Evolutionary conservation across 768 basidiomycete species (phyloP).

Genomic region (Filobasidium wieringae): DNA sequence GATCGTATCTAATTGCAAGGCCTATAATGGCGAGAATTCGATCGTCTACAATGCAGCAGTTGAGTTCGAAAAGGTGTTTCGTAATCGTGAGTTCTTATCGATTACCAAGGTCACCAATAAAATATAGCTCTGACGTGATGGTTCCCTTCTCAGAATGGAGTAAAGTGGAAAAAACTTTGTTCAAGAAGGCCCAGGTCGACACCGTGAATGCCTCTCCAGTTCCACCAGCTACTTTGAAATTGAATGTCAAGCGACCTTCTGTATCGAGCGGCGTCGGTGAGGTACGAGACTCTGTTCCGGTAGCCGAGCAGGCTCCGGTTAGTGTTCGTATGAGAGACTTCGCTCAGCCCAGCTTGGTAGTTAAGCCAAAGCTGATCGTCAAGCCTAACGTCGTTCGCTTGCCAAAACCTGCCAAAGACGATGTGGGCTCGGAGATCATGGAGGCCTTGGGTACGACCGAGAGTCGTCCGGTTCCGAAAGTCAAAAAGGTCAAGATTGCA

Average conservation of each 20-base stretch:
- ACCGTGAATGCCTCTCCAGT: slow-evolving; percentile 1
- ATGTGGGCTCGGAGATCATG: slow-evolving; percentile 5
- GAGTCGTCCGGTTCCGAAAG: not conserved
- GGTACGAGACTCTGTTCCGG: slow-evolving; percentile 18
- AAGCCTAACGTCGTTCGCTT: not conserved
- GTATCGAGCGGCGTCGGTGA: slow-evolving; percentile 20
- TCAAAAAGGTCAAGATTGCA: slow-evolving; percentile 7
- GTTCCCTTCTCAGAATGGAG: slow-evolving; percentile 56
- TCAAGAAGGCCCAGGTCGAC: slow-evolving; percentile 6
- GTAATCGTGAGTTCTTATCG: not conserved
- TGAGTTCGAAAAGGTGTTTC: slow-evolving; percentile 61
- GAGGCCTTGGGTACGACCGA: not conserved
- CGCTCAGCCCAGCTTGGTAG: slow-evolving; percentile 33
- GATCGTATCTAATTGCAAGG: slow-evolving; percentile 75
- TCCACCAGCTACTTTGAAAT: slow-evolving; percentile 15
- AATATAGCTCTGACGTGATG: not conserved
- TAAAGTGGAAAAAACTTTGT: slow-evolving; percentile 43
- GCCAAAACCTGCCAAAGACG: not conserved
- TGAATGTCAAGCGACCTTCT: slow-evolving; percentile 29
- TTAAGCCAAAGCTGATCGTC: not conserved
- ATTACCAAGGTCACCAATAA: not conserved
- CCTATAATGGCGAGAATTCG: slow-evolving; percentile 63
- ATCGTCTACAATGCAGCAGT: slow-evolving; percentile 66
- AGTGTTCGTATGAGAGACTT: slow-evolving; percentile 17
- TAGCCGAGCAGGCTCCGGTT: slow-evolving; percentile 11